A percentile compares a stretch with the other conserved stretches of the same genome.
phyloP scores from a whole-genome alignment of 208 protist genomes.

The Vickermania ingenoplastis region DNA sequence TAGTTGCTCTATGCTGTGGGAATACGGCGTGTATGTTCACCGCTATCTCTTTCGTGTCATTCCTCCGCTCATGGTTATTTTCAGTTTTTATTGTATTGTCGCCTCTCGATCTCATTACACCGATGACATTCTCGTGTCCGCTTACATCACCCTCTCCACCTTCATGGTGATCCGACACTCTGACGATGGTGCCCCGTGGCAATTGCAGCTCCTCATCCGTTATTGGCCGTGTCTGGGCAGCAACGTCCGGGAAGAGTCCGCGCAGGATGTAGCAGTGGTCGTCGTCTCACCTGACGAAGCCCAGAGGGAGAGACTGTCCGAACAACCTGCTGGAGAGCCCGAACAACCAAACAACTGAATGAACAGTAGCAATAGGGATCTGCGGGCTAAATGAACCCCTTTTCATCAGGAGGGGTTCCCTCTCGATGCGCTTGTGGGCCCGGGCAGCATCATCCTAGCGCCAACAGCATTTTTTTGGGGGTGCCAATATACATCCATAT shows the following conservation, averaged over 20 bases:
- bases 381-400: too few relatives aligned
- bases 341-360: not conserved
- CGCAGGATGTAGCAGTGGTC: not conserved
- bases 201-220: conserved; percentile 64
- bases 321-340: not conserved
- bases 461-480: too few relatives aligned
- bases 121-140: conserved; percentile 65
- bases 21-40: conserved; percentile 61
- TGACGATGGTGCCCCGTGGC: conserved; percentile 57
- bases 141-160: conserved; percentile 47
- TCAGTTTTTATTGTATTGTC: conserved; percentile 63
- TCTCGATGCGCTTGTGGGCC: too few relatives aligned
- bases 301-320: not conserved
- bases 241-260: conserved; percentile 9
- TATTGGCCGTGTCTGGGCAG: conserved; percentile 58
- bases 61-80: conserved; percentile 21
- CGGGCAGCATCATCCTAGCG: too few relatives aligned
- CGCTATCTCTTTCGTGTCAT: conserved; percentile 28
- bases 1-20: conserved; percentile 32
- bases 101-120: conserved; percentile 86
- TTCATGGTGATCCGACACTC: conserved; percentile 47
- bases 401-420: too few relatives aligned
- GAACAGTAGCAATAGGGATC: too few relatives aligned
- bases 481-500: too few relatives aligned
- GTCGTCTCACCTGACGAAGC: not conserved